Base-by-base conservation (phyloP, 1,139 yeast genomes). In the Geotrichum macrosporum region DNA sequence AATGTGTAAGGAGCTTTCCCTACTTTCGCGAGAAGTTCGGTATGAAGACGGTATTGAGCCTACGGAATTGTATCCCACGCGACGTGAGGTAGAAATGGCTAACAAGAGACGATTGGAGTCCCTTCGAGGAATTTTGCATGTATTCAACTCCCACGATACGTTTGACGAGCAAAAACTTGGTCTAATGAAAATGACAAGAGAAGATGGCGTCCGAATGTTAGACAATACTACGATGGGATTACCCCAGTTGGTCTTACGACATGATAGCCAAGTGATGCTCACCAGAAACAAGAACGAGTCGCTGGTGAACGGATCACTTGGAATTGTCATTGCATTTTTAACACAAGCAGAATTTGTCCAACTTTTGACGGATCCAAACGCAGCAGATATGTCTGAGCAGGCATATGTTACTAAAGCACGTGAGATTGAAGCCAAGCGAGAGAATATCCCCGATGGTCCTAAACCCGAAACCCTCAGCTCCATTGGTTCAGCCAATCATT, bases 11-110 rank as follows among this genome's bases (percentile, higher is more conserved):
- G 69, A 73, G 48, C 79, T 87, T 54, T 57, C 63, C 31, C 58
- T 62, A 2, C 69, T 87, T 21, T 69, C 73, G 18, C 71, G 92
- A 53, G 67, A 69, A 1, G 77, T 85, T 1, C 53, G 52, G 0
- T 86, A 84, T 57, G 67, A 69, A 0, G 95, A 86, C 64, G 92
- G 89, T 0, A 77, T 87, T 20, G 80, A 73, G 53, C 95, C 96
- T 4, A 84, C 95, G 0, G 94, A 83, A 60, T 67, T 86, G 36
- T 87, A 75, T 59, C 84, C 95, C 0, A 79, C 86, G 0, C 73
- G 94, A 56, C 66, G 71, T 30, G 94, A 86, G 59, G 96, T 88
- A 2, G 83, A 80, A 41, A 53, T 64, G 19, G 87, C 95, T 1
- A 88, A 88, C 59, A 62, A 69, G 26, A 55, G 69, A 30, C 72